A percentile compares a stretch with the other conserved stretches of the same genome.
Evolutionary conservation across 768 basidiomycete genomes (phyloP).

Genomic region (Lepiota venenata): DNA sequence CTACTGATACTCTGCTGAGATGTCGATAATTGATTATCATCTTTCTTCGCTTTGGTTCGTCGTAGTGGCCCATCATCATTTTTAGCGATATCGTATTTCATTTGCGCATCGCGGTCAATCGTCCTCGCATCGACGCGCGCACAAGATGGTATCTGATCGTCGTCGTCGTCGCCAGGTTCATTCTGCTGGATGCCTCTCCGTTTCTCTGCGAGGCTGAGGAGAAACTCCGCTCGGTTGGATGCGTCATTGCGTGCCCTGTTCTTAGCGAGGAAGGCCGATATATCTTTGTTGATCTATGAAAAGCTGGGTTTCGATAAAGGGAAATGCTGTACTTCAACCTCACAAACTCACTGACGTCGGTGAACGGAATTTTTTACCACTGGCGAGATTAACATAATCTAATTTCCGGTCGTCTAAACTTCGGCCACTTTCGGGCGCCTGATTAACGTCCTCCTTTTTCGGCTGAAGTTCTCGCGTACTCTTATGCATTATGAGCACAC

Average conservation of each 20-base stretch:
- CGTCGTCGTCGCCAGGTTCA: conserved; percentile 15
- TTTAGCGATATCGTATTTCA: conserved; percentile 87
- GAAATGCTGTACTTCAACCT: not conserved
- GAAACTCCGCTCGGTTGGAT: conserved; percentile 76
- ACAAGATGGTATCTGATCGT: conserved; percentile 43
- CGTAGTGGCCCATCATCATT: conserved; percentile 74
- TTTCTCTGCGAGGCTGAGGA: conserved; percentile 56
- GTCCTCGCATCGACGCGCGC: conserved; percentile 72
- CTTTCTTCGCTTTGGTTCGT: conserved; percentile 38
- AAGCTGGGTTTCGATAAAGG: conserved; percentile 12
- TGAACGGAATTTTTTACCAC: conserved; percentile 43
- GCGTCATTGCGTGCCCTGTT: conserved; percentile 71
- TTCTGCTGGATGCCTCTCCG: conserved; percentile 37
- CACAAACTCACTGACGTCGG: conserved; percentile 53
- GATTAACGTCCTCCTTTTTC: not conserved
- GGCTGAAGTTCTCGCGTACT: conserved; percentile 19
- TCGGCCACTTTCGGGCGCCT: conserved; percentile 10
- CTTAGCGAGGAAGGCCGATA: conserved; percentile 67
- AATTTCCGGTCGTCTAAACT: conserved; percentile 68
- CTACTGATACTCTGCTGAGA: conserved; percentile 3
- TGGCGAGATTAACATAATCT: conserved; percentile 51
- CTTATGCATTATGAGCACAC: conserved; percentile 18
- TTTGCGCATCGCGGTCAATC: conserved; percentile 71
- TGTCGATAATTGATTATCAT: conserved; percentile 26
- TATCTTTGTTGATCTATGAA: conserved; percentile 60